Base-by-base conservation (phyloP, 2,329 filamentous ascomycete species). In the Coleophoma crateriformis region DNA sequence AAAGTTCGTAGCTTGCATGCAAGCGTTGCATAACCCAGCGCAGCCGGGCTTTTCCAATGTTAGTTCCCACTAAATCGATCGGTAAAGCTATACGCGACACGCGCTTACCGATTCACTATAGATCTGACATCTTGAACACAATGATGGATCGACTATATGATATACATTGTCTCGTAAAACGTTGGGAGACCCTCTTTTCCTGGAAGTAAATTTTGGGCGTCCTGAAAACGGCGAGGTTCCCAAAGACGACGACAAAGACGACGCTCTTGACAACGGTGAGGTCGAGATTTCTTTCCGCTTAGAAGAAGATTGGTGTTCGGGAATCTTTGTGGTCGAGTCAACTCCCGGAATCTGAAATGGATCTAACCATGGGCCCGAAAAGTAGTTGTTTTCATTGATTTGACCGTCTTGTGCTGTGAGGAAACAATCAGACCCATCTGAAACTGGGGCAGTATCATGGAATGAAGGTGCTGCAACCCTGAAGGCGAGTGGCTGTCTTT, bases 21-120 rank as follows among this genome's bases (percentile, higher is more conserved):
- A 55, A 15, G 43, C 38, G 37, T 51, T 47, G 32, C 53, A 55
- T 27, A 55, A 49, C 15, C 51, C 51, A 22, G 53, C 34, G n/a
- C 20, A n/a, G 12, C 17, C 35, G n/a, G 35, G 6, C 14, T 38
- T 38, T 38, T n/a, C 12, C 15, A 38, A 12, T 7, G 8, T 17
- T 14, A 17, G 35, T 7, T n/a, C 7, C 8, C 7, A 38, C 35
- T 27, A 2, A 7, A 7, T 7, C 27, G 3, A 27, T 27, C 27
- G 27, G 5, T 4, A 27, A 27, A 38, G 11, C 35, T 13, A 38
- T 7, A 4, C 8, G 12, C 35, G 35, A 38, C 13, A 4, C 7
- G 27, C 7, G 27, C 41, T 12, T 32, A 44, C 41, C 27, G 20
- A 20, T 27, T 44, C n/a, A 13, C 27, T 44, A 44, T 44, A 44